phyloP scores from a whole-genome alignment of 768 basidiomycete genomes.

The Pleurotus cornucopiae region DNA sequence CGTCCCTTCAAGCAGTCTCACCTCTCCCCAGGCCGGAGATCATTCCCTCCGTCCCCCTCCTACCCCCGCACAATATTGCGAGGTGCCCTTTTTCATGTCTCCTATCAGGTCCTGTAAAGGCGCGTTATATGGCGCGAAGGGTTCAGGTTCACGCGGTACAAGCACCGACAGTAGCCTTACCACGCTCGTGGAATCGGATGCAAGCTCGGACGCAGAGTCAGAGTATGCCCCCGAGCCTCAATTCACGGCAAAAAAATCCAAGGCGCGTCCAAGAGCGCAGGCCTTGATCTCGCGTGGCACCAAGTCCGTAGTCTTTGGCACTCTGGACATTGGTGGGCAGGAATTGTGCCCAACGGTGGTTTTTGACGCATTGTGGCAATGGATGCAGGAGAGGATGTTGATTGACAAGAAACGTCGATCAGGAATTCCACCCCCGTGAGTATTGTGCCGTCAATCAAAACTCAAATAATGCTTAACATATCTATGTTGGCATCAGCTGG shows the following conservation, averaged over 20 bases:
- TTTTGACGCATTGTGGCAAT: constrained; percentile 60
- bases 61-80: too few relatives aligned
- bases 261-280: background rate
- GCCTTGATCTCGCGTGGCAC: background rate
- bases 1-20: too few relatives aligned
- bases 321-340: constrained; percentile 34
- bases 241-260: background rate
- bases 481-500: constrained; percentile 44
- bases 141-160: background rate
- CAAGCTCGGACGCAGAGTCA: background rate
- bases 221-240: background rate
- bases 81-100: too few relatives aligned
- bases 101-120: too few relatives aligned
- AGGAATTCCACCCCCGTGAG: constrained; percentile 50
- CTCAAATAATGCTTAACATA: constrained; percentile 6
- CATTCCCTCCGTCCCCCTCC: too few relatives aligned
- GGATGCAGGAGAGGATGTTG: constrained; percentile 52
- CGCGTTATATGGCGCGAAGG: too few relatives aligned
- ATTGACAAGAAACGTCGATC: constrained; percentile 52
- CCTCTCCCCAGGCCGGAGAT: too few relatives aligned
- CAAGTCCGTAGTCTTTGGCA: background rate
- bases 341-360: constrained; percentile 41
- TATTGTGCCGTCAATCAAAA: background rate
- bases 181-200: background rate
- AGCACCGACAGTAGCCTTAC: background rate